These are phyloP conservation scores for Endoconidiophora laricicola DNA, from an alignment of 2,329 filamentous ascomycete genomes.

Conservation along the genomic window DNA sequence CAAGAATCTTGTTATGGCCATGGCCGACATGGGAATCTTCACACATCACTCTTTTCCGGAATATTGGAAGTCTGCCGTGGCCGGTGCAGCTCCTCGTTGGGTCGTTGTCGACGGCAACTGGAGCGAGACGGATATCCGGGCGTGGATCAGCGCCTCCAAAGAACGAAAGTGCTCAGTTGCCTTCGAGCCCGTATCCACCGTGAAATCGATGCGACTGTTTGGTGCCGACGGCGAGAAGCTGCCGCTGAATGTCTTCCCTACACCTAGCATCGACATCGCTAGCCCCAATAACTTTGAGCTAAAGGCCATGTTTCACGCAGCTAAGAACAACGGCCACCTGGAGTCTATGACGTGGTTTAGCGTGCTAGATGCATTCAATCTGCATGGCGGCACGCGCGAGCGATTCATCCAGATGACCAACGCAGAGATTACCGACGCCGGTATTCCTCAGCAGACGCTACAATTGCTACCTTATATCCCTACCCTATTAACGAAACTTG, in stretches of 20 bases:
- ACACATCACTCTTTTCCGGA: slow-evolving; percentile 35
- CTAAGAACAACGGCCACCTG: slow-evolving; percentile 49
- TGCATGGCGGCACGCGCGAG: slow-evolving; percentile 55
- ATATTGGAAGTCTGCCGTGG: slow-evolving; percentile 44
- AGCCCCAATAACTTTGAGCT: slow-evolving; percentile 79
- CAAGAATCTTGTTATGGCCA: slow-evolving; percentile 75
- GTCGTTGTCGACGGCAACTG: slow-evolving; percentile 82
- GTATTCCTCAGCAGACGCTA: slow-evolving; percentile 67
- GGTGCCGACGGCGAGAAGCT: slow-evolving; percentile 22
- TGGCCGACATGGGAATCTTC: slow-evolving; percentile 90
- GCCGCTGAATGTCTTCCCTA: slow-evolving; percentile 37
- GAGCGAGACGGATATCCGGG: slow-evolving; percentile 45
- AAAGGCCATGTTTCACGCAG: slow-evolving; percentile 57
- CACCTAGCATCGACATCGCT: slow-evolving; percentile 50
- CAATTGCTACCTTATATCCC: slow-evolving; percentile 82
- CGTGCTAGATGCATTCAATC: slow-evolving; percentile 62
- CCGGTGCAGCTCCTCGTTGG: slow-evolving; percentile 48
- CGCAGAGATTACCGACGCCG: slow-evolving; percentile 52
- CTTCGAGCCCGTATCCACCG: slow-evolving; percentile 78
- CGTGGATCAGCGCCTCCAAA: slow-evolving; percentile 49
- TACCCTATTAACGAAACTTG: slow-evolving; percentile 70
- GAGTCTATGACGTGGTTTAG: slow-evolving; percentile 60
- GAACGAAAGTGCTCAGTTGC: slow-evolving; percentile 42
- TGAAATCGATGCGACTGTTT: slow-evolving; percentile 61
- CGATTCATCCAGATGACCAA: slow-evolving; percentile 54